Evolutionary conservation across 805 yeast species (phyloP).

Genomic region (Ogataea siamensis): DNA sequence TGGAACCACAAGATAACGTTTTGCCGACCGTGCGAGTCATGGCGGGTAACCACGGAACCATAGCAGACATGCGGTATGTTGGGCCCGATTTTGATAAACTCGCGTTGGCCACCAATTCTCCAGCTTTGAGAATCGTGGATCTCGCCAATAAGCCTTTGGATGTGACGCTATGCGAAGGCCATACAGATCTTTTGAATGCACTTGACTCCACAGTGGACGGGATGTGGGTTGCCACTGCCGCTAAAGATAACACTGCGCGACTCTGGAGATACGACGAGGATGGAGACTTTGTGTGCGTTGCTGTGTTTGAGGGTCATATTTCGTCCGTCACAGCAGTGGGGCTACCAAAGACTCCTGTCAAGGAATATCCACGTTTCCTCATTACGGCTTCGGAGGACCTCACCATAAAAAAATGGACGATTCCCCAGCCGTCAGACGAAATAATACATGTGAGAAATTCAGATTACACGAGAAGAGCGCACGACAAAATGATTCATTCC

Average conservation of each 20-base stretch:
- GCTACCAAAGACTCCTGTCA: constrained; percentile 54
- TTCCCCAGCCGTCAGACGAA: constrained; percentile 45
- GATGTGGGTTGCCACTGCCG: constrained; percentile 85
- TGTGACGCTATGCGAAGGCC: constrained; percentile 71
- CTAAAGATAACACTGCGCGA: constrained; percentile 83
- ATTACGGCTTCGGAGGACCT: constrained; percentile 84
- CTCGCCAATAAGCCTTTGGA: constrained; percentile 56
- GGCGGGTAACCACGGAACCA: constrained; percentile 94
- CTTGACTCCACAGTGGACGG: constrained; percentile 81
- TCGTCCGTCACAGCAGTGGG: constrained; percentile 82
- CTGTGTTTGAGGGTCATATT: constrained; percentile 81
- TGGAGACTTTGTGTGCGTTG: constrained; percentile 43
- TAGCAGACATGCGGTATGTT: constrained; percentile 81
- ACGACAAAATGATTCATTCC: constrained; percentile 92
- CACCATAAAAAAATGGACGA: constrained; percentile 82
- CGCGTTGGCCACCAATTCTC: constrained; percentile 93
- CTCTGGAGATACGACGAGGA: constrained; percentile 69
- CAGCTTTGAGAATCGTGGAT: constrained; percentile 75
- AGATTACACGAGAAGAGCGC: constrained; percentile 91
- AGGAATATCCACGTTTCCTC: constrained; percentile 57
- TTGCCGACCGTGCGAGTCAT: constrained; percentile 53
- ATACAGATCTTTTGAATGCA: constrained; percentile 78
- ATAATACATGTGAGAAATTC: constrained; percentile 51
- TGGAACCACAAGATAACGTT: constrained; percentile 28
- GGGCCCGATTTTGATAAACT: constrained; percentile 58